Evolutionary conservation across 2,329 filamentous ascomycete species (phyloP).

Genomic region (Botrytis squamosa): DNA sequence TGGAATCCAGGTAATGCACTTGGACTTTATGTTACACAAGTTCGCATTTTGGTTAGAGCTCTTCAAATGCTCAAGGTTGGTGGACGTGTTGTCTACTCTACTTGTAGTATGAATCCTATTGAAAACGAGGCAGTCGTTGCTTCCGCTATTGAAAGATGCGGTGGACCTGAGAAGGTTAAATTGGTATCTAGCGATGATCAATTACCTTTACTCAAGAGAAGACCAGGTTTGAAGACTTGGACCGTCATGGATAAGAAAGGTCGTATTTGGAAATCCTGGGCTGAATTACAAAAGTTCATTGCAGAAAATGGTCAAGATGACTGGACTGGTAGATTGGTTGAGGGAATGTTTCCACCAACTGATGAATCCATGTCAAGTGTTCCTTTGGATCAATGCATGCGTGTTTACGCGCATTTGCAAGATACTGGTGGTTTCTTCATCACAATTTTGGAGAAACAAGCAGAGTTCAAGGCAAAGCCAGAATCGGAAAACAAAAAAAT

Average conservation of each 20-base stretch:
- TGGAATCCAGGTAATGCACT: constrained; percentile 88
- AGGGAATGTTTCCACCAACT: constrained; percentile 78
- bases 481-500: constrained; percentile 58
- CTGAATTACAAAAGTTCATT: constrained; percentile 71
- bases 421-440: constrained; percentile 99
- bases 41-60: constrained; percentile 85
- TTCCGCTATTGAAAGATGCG: constrained; percentile 85
- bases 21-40: constrained; percentile 82
- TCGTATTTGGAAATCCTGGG: constrained; percentile 76
- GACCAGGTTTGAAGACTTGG: constrained; percentile 77
- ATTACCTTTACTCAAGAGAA: constrained; percentile 73
- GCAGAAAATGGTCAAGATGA: constrained; percentile 58
- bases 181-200: constrained; percentile 80
- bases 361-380: constrained; percentile 58
- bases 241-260: constrained; percentile 86
- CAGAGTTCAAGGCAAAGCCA: constrained; percentile 76
- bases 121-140: constrained; percentile 94
- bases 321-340: constrained; percentile 65
- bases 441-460: constrained; percentile 86
- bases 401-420: constrained; percentile 92
- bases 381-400: constrained; percentile 85
- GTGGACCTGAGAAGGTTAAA: constrained; percentile 75
- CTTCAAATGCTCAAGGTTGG: constrained; percentile 96
- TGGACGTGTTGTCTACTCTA: constrained; percentile 93
- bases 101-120: constrained; percentile 97